A percentile compares a stretch with the other conserved stretches of the same genome.
Conservation (phyloP, 2,329 filamentous ascomycete genomes). For the Ophiostoma pallidulum region DNA sequence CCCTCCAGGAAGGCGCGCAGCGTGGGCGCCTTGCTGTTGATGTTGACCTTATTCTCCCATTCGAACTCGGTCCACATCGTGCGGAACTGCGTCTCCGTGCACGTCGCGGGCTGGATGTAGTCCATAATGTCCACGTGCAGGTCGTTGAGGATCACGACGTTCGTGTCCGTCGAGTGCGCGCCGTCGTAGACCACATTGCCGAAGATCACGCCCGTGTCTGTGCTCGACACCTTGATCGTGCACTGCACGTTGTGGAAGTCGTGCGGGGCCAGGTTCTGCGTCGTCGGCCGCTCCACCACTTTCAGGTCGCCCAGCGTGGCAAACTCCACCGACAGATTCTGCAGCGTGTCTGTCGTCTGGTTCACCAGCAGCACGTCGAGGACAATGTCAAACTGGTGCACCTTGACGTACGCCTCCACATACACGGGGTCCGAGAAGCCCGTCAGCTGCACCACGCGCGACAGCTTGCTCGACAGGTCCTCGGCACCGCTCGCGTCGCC, state of each 20-base stretch:
- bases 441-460: constrained; percentile 90
- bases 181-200: constrained; percentile 98
- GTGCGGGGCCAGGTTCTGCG: constrained; percentile 88
- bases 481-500: constrained; percentile 70
- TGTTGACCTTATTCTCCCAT: constrained; percentile 99
- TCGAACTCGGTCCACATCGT: constrained; percentile 99
- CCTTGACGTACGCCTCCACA: constrained; percentile 97
- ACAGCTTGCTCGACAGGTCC: constrained; percentile 87
- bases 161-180: constrained; percentile 80
- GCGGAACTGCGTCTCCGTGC: constrained; percentile 95
- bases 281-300: constrained; percentile 91
- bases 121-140: constrained; percentile 99
- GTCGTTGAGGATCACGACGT: constrained; percentile 96
- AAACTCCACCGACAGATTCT: constrained; percentile 96
- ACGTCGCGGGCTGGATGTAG: constrained; percentile 95
- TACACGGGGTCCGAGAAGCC: constrained; percentile 98
- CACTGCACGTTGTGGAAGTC: constrained; percentile 98
- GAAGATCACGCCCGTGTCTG: constrained; percentile 96
- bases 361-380: constrained; percentile 94
- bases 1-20: constrained; percentile 87
- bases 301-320: constrained; percentile 97
- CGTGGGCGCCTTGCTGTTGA: constrained; percentile 92
- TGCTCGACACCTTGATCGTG: constrained; percentile 90
- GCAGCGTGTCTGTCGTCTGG: constrained; percentile 90
- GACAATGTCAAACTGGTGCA: constrained; percentile 97